Conservation (phyloP, 176 grass and related monocot species). For the Guadua angustifolia region DNA sequence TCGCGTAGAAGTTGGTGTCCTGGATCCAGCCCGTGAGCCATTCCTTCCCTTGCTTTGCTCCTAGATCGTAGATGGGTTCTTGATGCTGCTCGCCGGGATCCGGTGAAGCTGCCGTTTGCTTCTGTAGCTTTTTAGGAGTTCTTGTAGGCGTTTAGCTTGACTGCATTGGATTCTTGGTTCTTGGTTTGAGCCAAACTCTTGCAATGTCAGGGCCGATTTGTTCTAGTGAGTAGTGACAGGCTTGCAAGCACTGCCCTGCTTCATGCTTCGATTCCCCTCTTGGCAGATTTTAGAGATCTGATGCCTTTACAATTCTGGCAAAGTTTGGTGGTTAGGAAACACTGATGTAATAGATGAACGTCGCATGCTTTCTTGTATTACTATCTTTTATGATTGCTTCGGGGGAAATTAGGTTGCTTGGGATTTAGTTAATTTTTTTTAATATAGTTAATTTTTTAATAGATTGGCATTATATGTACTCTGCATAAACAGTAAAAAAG, state of each 20-base stretch:
- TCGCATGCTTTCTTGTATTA: neutral
- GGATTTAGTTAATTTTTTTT: slow-evolving; percentile 5
- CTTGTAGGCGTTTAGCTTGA: neutral
- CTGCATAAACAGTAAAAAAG: neutral
- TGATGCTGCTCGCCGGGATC: neutral
- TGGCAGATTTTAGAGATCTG: slow-evolving; percentile 39
- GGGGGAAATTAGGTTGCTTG: neutral
- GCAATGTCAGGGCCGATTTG: slow-evolving; percentile 12
- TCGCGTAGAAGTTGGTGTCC: slow-evolving; percentile 4
- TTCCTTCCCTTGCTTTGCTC: neutral
- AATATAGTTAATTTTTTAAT: neutral
- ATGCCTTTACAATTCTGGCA: neutral
- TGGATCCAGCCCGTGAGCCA: slow-evolving; percentile 20
- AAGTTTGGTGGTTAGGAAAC: slow-evolving; percentile 38
- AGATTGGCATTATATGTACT: neutral
- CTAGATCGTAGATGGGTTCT: slow-evolving; percentile 15
- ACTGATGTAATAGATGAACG: slow-evolving; percentile 30
- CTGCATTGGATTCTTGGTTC: neutral
- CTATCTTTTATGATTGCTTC: slow-evolving; percentile 26
- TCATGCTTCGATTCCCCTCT: neutral
- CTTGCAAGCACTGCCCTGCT: neutral
- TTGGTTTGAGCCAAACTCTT: neutral
- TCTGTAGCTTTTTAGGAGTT: neutral
- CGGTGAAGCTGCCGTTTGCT: neutral
- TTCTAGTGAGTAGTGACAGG: too few species aligned